These are phyloP conservation scores for Albophoma yamanashiensis DNA, from an alignment of 2,329 filamentous ascomycete genomes.

Conservation along the genomic window DNA sequence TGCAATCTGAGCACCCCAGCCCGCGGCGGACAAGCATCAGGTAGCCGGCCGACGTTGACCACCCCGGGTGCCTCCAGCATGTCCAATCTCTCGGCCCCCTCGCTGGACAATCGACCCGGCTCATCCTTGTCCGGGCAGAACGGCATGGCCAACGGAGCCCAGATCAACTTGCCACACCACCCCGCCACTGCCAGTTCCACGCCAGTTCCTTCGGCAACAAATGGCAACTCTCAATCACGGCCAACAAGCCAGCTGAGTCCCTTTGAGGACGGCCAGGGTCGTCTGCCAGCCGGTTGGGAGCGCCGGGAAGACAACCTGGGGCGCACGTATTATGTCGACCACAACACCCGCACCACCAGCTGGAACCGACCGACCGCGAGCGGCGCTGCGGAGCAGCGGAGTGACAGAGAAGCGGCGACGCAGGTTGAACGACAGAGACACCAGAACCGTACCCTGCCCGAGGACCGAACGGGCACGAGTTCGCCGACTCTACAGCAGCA, in stretches of 20 bases:
- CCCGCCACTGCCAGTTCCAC: slow-evolving; percentile 36
- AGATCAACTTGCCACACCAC: slow-evolving; percentile 31
- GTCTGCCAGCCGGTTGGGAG: slow-evolving; percentile 90
- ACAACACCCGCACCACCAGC: slow-evolving; percentile 92
- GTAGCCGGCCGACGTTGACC: slow-evolving; percentile 34
- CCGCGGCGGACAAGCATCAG: slow-evolving; percentile 35
- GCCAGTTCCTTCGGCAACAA: slow-evolving; percentile 12
- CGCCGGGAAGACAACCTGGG: slow-evolving; percentile 89
- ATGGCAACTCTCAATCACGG: slow-evolving; percentile 19
- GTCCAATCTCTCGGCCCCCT: slow-evolving; percentile 31
- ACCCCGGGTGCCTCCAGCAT: slow-evolving; percentile 31
- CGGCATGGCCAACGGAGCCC: slow-evolving; percentile 28
- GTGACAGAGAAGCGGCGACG: slow-evolving; percentile 78
- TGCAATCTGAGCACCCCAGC: slow-evolving; percentile 73
- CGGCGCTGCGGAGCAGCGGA: slow-evolving; percentile 60
- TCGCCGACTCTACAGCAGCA: slow-evolving; percentile 66
- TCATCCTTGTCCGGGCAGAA: slow-evolving; percentile 42
- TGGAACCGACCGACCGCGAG: slow-evolving; percentile 84
- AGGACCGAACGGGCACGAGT: slow-evolving; percentile 87
- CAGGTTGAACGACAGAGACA: slow-evolving; percentile 88
- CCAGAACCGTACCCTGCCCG: slow-evolving; percentile 89
- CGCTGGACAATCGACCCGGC: slow-evolving; percentile 36
- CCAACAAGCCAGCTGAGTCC: slow-evolving; percentile 56
- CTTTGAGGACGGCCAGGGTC: slow-evolving; percentile 92
- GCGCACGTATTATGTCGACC: slow-evolving; percentile 95